Evolutionary conservation across 805 yeast genomes (phyloP), one percentile per base, ranked within the genome.

Genomic region (Diddensiella caesifluorescens): DNA sequence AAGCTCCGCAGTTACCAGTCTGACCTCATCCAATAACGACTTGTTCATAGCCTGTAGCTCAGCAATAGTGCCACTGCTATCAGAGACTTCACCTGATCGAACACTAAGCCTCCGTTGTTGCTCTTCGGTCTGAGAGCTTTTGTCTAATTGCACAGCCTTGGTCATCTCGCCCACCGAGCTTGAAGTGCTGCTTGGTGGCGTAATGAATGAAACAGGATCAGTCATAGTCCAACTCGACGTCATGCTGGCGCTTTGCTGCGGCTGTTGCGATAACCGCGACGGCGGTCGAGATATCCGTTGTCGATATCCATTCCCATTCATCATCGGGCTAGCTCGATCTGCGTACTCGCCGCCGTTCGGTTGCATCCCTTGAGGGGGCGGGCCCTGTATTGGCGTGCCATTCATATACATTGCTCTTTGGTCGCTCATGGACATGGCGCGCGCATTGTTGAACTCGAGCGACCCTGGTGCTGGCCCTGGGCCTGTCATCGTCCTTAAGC

Each of bases 1-100:
- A 19, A 63, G 56, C 45, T 64, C 68, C 19, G 56, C 47, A 2
- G 65, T 55, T 13, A 63, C 57, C n/a, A 60, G 48, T 12, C 62
- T 47, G 16, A 63, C 47, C 33, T 63, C 67, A 16, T 60, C 58
- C 35, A 57, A 48, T 9, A 62, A 52, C 21, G 49, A 35, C 31
- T 37, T 39, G 38, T 57, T 51, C 39, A 49, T 40, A 9, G 37
- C 38, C 9, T 41, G 46, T 27, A 52, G 46, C 30, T 53, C 56
- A 15, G 41, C 35, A 22, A 46, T 22, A n/a, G n/a, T n/a, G n/a
- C n/a, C n/a, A n/a, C n/a, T n/a, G n/a, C n/a, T n/a, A n/a, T n/a
- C n/a, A n/a, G n/a, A n/a, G n/a, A n/a, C n/a, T n/a, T n/a, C n/a
- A n/a, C n/a, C n/a, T n/a, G n/a, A n/a, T n/a, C n/a, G n/a, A n/a